Evolutionary conservation across 305 asterid genomes (phyloP), one percentile per base, ranked within the genome.

Genomic region (Petunia hybrid): DNA sequence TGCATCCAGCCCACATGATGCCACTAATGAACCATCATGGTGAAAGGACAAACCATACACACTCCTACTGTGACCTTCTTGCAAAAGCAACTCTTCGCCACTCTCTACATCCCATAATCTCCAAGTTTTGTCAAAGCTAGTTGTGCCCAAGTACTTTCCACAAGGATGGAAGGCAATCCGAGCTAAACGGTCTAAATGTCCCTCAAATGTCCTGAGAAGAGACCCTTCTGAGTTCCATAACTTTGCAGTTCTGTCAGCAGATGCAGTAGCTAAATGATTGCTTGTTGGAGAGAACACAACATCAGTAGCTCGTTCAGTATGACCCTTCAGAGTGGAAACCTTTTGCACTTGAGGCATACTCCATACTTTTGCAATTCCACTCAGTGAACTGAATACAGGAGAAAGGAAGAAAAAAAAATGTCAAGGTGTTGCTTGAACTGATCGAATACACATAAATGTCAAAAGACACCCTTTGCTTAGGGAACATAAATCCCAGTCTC

Each of bases 11-110:
- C 98, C 99, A 74, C 98, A 96, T 40, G 98, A 90, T 83, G 97
- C 99, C 62, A 91, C 99, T 82, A 96, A 89, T 69, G 99, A 95
- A 80, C 99, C 99, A 81, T 96, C 99, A 74, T 79, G 90, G 76
- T 94, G 98, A 83, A 96, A 96, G 67, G 94, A 59, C 55, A 96
- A 69, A 45, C 99, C 99, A 82, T 96, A 96, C 1, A 96, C 91
- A 86, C 99, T 92, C 86, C 98, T 92, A 81, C 98, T 96, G 81
- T 94, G 98, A 70, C 98, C 99, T 91, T 96, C 99, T 87, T 96
- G 99, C 85, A 94, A 94, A 85, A 96, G 98, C 82, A 94, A 87
- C 89, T 93, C 98, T 77, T 91, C 98, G 69, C 99, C 97, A 55
- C 97, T 88, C 85, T 96, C 99, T 59, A 93, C 97, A 85, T 96